A percentile compares a stretch with the other conserved stretches of the same genome.
phyloP scores from a whole-genome alignment of 1,284 basidiomycete species.

The Caloboletus firmus region DNA sequence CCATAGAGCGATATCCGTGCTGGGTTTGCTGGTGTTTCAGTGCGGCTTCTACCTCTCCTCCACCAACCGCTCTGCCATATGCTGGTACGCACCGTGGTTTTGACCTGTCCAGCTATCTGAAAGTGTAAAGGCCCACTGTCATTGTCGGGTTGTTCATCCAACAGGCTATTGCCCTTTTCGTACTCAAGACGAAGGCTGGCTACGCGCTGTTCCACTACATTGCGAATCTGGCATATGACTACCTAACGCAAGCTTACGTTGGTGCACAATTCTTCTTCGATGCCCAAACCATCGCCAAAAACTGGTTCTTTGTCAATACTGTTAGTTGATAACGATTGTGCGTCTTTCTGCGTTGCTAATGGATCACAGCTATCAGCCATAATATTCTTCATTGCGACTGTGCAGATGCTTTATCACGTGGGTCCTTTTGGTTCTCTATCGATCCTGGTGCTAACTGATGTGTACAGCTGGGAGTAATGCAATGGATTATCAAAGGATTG shows the following conservation, averaged over 20 bases:
- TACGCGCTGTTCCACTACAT: slow-evolving; percentile 82
- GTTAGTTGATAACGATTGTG: slow-evolving; percentile 38
- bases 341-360: slow-evolving; percentile 9
- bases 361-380: slow-evolving; percentile 60
- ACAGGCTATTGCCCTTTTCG: slow-evolving; percentile 82
- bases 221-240: slow-evolving; percentile 71
- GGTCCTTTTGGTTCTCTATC: slow-evolving; percentile 12
- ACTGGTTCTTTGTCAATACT: slow-evolving; percentile 82
- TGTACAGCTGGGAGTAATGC: slow-evolving; percentile 72
- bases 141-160: slow-evolving; percentile 84
- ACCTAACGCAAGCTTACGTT: slow-evolving; percentile 59
- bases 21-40: slow-evolving; percentile 78
- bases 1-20: slow-evolving; percentile 79
- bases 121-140: slow-evolving; percentile 64
- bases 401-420: slow-evolving; percentile 83
- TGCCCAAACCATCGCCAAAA: slow-evolving; percentile 53
- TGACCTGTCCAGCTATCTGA: slow-evolving; percentile 4
- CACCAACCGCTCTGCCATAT: slow-evolving; percentile 57
- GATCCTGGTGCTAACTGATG: not conserved
- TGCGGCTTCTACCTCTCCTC: slow-evolving; percentile 67
- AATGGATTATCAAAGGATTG: slow-evolving; percentile 85
- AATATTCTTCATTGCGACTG: slow-evolving; percentile 86
- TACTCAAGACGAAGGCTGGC: slow-evolving; percentile 78
- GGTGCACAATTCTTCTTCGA: slow-evolving; percentile 83
- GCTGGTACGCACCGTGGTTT: slow-evolving; percentile 49